A percentile compares a stretch with the other conserved stretches of the same genome.
Evolutionary conservation across 305 asterid genomes (phyloP).

Genomic region (Lippia alba): DNA sequence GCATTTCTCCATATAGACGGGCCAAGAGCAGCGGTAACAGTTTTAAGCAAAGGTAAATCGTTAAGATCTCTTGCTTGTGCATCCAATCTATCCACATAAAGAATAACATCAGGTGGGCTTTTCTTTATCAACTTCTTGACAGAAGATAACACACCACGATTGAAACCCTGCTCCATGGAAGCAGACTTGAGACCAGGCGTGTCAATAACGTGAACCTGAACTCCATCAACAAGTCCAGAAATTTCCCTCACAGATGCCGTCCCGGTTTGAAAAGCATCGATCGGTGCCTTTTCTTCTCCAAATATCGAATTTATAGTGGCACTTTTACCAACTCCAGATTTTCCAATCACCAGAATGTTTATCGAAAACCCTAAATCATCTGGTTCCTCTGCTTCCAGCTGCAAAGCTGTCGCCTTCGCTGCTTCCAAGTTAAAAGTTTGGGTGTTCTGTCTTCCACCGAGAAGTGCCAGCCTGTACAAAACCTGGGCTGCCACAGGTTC

Average conservation of each 20-base stretch:
- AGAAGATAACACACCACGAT: constrained; percentile 57
- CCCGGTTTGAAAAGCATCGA: constrained; percentile 61
- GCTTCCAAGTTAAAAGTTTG: constrained; percentile 59
- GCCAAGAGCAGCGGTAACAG: constrained; percentile 63
- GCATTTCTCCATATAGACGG: constrained; percentile 71
- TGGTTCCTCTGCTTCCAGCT: constrained; percentile 60
- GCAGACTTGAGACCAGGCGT: constrained; percentile 75
- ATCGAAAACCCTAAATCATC: constrained; percentile 62
- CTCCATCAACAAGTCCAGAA: constrained; percentile 66
- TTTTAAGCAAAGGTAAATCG: constrained; percentile 65
- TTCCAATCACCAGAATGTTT: constrained; percentile 73
- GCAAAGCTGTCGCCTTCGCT: constrained; percentile 60
- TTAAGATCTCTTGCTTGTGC: constrained; percentile 77
- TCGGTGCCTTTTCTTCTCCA: constrained; percentile 64
- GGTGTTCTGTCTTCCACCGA: constrained; percentile 64
- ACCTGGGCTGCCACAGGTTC: constrained; percentile 75
- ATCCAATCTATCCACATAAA: constrained; percentile 76
- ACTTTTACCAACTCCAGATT: constrained; percentile 81
- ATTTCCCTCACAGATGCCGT: constrained; percentile 56
- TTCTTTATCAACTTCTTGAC: constrained; percentile 62
- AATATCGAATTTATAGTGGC: constrained; percentile 72
- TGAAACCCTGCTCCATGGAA: constrained; percentile 64
- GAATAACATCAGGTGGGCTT: constrained; percentile 62
- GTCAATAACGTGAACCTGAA: constrained; percentile 62
- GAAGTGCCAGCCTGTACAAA: constrained; percentile 61